A percentile compares a stretch with the other conserved stretches of the same genome.
Conservation (phyloP, 31 red algal species). For the Asparagopsis taxiformis region DNA sequence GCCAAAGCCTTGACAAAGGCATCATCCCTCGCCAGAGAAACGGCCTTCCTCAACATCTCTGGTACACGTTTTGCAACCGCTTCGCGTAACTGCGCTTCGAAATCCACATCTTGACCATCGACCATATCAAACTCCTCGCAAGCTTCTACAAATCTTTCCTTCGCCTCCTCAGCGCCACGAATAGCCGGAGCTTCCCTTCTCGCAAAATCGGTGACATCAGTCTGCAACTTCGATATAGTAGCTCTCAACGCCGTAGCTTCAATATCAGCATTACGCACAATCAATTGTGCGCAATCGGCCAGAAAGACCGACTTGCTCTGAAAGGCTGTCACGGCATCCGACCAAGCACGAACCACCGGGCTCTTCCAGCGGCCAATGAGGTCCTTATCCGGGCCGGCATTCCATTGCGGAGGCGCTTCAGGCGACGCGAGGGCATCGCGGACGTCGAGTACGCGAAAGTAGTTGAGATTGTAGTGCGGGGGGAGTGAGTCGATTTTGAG, state of each 20-base stretch:
- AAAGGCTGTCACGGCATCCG: constrained; percentile 18
- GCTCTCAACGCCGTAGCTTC: constrained; percentile 32
- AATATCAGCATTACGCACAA: constrained; percentile 17
- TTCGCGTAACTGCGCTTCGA: not conserved
- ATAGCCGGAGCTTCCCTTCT: constrained; percentile 16
- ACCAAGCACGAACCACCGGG: constrained; percentile 44
- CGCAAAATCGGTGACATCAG: constrained; percentile 7
- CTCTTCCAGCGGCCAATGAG: constrained; percentile 39
- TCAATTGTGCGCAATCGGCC: constrained; percentile 42
- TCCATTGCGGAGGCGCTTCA: not conserved
- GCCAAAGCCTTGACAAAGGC: not conserved
- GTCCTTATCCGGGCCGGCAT: constrained; percentile 28
- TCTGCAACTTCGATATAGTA: constrained; percentile 11
- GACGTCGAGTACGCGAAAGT: constrained; percentile 2
- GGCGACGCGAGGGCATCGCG: not conserved
- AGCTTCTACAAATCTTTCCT: constrained; percentile 15
- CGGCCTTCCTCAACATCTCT: constrained; percentile 8
- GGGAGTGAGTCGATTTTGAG: constrained; percentile 1
- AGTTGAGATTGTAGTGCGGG: not conserved
- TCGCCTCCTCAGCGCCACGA: constrained; percentile 35
- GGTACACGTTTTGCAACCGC: constrained; percentile 2
- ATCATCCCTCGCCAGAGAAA: not conserved
- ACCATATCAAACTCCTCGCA: constrained; percentile 3
- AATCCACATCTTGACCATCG: not conserved
- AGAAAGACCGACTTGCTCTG: constrained; percentile 20